Evolutionary conservation across 2,329 filamentous ascomycete species (phyloP), one percentile per base, ranked within the genome.

Genomic region (Calonectria pseudoturangicola): DNA sequence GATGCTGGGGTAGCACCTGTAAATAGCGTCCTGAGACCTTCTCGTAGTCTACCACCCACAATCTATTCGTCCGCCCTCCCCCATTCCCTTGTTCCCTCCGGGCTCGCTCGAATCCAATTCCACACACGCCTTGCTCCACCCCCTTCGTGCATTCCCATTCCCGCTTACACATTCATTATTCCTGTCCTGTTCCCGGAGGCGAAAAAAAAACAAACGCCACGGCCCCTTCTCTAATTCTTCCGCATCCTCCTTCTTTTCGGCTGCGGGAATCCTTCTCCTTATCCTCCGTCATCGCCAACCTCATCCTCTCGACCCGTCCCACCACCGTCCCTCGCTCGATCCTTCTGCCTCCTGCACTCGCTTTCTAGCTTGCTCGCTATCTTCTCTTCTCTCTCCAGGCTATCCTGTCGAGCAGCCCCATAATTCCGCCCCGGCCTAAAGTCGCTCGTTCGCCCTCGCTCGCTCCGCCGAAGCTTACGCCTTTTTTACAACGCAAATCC

Each of bases 71-170:
- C 66, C 66, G 30, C 43, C 66, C 66, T 45, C 54, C 39, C 39
- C 45, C 51, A 60, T 43, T 50, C 54, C 27, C 36, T 67, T 65
- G 63, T 64, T 63, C 64, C 63, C 66, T 67, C 27, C 48, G 64
- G 43, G 56, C 45, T 66, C 63, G 15, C 66, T 68, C 39, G 48
- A 68, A 33, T 56, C 50, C 62, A 70, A 66, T 70, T 66, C 68
- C 62, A 68, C 21, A 15, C 56, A 27, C 30, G 21, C 21, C 21
- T 48, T 72, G 68, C 70, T 58, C 70, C 70, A 68, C 65, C 70
- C 65, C 65, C 70, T 72, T 68, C 70, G 65, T 68, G 65, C 70
- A 65, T 72, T 39, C 41, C 68, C 70, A 65, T 72, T 39, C 41
- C 64, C 58, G 65, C 70, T 72, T 58, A 68, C 65, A 54, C 65